phyloP scores from a whole-genome alignment of 768 basidiomycete species.

The Xerocomellus chrysenteron region DNA sequence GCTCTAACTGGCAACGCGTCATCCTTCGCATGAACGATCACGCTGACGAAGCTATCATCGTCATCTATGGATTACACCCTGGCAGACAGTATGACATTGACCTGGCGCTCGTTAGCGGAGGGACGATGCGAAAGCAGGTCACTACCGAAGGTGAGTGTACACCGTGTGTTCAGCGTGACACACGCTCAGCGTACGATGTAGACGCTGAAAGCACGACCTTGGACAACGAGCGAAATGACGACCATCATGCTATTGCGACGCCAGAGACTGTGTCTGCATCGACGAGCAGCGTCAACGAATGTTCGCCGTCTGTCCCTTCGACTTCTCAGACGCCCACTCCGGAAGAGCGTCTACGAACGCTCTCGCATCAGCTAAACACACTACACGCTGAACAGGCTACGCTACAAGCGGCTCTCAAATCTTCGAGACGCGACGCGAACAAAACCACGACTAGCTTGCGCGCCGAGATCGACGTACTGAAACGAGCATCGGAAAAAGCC shows the following conservation, averaged over 20 bases:
- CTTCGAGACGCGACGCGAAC: constrained; percentile 77
- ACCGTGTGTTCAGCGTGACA: constrained; percentile 6
- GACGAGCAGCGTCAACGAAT: constrained; percentile 24
- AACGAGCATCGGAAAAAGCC: constrained; percentile 80
- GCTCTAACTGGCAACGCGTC: constrained; percentile 74
- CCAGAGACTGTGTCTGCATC: constrained; percentile 25
- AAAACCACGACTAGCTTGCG: constrained; percentile 80
- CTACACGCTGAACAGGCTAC: constrained; percentile 67
- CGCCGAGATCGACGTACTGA: constrained; percentile 80
- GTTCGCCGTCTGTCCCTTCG: constrained; percentile 20
- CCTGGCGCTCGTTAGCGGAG: constrained; percentile 67
- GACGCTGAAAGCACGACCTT: constrained; percentile 22
- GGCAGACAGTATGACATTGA: constrained; percentile 91
- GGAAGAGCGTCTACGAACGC: constrained; percentile 65
- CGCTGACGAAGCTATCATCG: constrained; percentile 85
- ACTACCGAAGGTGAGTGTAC: constrained; percentile 57
- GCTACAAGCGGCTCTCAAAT: constrained; percentile 68
- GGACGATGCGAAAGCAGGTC: constrained; percentile 62
- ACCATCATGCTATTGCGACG: constrained; percentile 3
- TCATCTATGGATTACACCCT: constrained; percentile 86
- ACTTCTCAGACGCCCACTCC: constrained; percentile 41
- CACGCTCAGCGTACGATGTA: constrained; percentile 6
- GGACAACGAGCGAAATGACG: constrained; percentile 26
- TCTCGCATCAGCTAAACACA: constrained; percentile 64
- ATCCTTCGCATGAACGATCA: constrained; percentile 78